Base-by-base conservation (phyloP, 805 yeast species). In the Candida andamanensis region DNA sequence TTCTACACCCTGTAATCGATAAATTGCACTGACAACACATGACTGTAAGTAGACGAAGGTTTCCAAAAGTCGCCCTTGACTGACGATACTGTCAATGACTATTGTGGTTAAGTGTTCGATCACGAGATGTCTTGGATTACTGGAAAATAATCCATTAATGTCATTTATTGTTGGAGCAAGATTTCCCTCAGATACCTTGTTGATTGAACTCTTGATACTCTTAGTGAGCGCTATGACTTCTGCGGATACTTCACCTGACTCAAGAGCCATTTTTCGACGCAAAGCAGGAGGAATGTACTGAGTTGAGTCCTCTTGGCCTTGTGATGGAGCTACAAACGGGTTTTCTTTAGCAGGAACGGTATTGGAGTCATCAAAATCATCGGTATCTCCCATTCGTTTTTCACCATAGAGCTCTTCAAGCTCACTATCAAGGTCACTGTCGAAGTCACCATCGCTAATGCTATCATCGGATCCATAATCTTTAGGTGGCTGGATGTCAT, bases 181-280 rank as follows among this genome's bases (percentile, higher is more conserved):
- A 40, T 89, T 92, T 1, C 94, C 78, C 46, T 90, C 97, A 1
- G 96, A 83, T n/a, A 92, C 67, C 54, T 78, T 81, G 54, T 92
- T 92, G 47, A 92, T 63, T 1, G 86, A 77, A 37, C 97, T 89
- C 47, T 87, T 92, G 29, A 89, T 71, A 4, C 76, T 60, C 45
- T 78, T 75, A 33, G 72, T 70, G 22, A 89, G 59, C 22, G 67
- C 72, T 3, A 61, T 30, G 6, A 65, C 50, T 33, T 70, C 76
- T 12, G 51, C 50, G 2, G 68, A 56, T 3, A 40, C 47, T 3
- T 48, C 56, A 0, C 44, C 46, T 3, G 49, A 48, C 29, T 67
- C 70, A 37, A 70, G 39, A 0, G 67, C 69, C 50, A 63, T 46
- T 45, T 67, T 70, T 27, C 74, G 69, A 37, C 97, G 72, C 35